These are phyloP conservation scores for Microbotryum scabiosae DNA, from an alignment of 1,284 basidiomycete genomes.

Conservation along the genomic window DNA sequence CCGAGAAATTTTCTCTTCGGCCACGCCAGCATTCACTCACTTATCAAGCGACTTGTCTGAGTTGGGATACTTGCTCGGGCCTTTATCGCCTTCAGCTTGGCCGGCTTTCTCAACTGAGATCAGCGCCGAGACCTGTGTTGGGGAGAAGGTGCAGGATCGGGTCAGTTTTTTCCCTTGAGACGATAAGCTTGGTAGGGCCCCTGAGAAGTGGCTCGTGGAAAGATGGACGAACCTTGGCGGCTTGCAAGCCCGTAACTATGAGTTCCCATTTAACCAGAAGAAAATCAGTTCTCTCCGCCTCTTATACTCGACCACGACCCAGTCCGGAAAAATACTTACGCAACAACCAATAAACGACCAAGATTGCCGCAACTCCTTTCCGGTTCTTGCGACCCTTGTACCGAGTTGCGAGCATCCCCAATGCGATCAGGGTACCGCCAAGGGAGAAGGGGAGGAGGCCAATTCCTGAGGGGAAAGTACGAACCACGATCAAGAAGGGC, in stretches of 20 bases:
- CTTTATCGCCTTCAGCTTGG: not conserved
- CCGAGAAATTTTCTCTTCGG: too few species aligned
- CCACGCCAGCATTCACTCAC: too few species aligned
- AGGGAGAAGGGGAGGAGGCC: not conserved
- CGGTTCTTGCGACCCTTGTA: not conserved
- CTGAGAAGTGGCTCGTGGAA: not conserved
- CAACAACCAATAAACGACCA: not conserved
- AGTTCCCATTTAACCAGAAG: too few species aligned
- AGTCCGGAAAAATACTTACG: not conserved
- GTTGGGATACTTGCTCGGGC: conserved; percentile 4
- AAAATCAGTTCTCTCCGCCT: not conserved
- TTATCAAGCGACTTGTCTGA: not conserved
- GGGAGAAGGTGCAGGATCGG: not conserved
- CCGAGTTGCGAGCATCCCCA: not conserved
- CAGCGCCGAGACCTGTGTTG: not conserved
- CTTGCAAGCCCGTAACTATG: conserved; percentile 1
- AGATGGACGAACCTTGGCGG: not conserved
- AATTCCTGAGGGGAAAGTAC: not conserved
- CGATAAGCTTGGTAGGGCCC: too few species aligned
- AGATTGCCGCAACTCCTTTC: not conserved
- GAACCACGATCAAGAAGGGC: too few species aligned
- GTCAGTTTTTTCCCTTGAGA: too few species aligned
- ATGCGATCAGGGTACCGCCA: not conserved
- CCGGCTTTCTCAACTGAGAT: not conserved
- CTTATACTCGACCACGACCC: not conserved